These are phyloP conservation scores for Cordyceps javanica DNA, from an alignment of 2,329 filamentous ascomycete species.

Conservation along the genomic window DNA sequence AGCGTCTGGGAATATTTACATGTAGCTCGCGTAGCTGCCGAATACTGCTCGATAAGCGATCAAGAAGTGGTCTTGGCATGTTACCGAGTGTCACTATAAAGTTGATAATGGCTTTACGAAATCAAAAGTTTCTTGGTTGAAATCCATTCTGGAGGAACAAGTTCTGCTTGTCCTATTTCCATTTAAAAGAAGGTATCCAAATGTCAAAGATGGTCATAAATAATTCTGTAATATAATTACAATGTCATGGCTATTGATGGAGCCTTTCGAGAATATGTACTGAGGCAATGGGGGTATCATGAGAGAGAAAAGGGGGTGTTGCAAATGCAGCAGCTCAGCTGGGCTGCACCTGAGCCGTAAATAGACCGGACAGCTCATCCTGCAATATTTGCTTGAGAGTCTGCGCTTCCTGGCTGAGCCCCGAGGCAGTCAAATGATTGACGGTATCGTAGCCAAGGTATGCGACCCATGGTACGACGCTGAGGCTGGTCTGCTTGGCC, in stretches of 20 bases:
- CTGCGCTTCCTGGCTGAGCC: constrained; percentile 35
- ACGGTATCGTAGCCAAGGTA: constrained; percentile 42
- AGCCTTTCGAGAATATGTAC: too few species aligned
- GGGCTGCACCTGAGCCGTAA: constrained; percentile 18
- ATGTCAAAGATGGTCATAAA: constrained; percentile 5
- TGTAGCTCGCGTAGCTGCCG: neutral
- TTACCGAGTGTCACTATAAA: neutral
- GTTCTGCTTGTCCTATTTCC: neutral
- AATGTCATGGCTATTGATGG: neutral
- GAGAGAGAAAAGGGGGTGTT: neutral
- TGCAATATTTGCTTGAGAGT: constrained; percentile 32
- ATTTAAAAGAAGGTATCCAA: neutral
- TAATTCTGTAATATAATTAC: neutral
- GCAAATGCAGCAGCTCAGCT: constrained; percentile 1
- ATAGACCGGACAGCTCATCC: constrained; percentile 27
- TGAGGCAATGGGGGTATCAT: constrained; percentile 5
- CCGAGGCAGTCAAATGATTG: constrained; percentile 35
- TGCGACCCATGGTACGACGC: constrained; percentile 29
- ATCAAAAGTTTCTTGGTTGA: neutral
- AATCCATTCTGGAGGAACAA: neutral
- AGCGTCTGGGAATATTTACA: neutral
- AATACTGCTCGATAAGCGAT: neutral
- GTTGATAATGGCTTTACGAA: neutral
- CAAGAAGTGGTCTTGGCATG: neutral
- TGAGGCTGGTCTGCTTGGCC: constrained; percentile 26